Evolutionary conservation across 78 protist species (phyloP).

Genomic region (Dictyostelium intermedium): DNA sequence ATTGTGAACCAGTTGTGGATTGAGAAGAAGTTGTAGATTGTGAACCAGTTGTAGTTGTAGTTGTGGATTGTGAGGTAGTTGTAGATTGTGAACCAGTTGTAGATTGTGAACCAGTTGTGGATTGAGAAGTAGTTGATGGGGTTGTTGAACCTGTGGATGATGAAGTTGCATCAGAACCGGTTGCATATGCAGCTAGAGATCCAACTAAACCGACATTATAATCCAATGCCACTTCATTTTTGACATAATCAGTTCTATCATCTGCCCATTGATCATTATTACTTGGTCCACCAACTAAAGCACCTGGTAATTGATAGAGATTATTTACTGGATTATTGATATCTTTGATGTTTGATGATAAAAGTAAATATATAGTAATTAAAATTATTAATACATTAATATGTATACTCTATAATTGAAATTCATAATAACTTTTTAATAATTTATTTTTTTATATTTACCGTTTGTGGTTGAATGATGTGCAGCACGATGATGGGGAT

Average conservation of each 20-base stretch:
- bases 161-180: background rate
- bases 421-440: too few species aligned
- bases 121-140: background rate
- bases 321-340: conserved; percentile 15
- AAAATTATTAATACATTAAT: too few species aligned
- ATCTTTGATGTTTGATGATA: too few species aligned
- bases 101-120: background rate
- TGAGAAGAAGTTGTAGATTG: background rate
- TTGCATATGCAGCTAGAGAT: background rate
- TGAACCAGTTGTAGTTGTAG: background rate
- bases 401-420: too few species aligned
- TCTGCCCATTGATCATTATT: background rate
- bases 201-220: conserved; percentile 39
- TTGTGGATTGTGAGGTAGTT: background rate
- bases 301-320: background rate
- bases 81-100: background rate
- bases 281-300: conserved; percentile 29
- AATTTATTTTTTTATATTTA: background rate
- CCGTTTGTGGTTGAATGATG: conserved; percentile 21
- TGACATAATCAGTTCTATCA: background rate
- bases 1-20: background rate
- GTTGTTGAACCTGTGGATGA: background rate
- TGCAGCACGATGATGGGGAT: conserved; percentile 57
- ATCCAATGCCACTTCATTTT: conserved; percentile 33
- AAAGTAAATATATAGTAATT: too few species aligned